Conservation (phyloP, 1,139 yeast species). For the Citeromyces siamensis region DNA sequence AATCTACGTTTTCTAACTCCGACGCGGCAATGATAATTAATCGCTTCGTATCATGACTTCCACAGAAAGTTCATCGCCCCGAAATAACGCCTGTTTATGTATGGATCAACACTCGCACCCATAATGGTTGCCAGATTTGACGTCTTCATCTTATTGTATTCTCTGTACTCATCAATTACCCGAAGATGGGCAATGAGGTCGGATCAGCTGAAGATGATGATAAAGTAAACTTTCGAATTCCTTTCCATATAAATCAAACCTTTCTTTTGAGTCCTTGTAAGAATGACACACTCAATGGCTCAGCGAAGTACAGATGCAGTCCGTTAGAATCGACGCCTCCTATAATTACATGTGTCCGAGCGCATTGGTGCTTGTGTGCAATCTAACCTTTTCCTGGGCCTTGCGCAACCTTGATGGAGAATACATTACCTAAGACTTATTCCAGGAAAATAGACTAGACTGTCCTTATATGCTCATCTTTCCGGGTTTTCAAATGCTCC, state of each 20-base stretch:
- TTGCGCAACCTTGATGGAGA: too few relatives aligned
- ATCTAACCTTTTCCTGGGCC: too few relatives aligned
- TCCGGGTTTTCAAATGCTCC: too few relatives aligned
- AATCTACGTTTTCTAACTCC: constrained; percentile 84
- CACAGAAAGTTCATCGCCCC: constrained; percentile 43
- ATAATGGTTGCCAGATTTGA: constrained; percentile 46
- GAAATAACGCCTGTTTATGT: constrained; percentile 34
- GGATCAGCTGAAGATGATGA: too few relatives aligned
- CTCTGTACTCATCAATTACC: constrained; percentile 27
- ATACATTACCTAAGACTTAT: too few relatives aligned
- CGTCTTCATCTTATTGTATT: constrained; percentile 38
- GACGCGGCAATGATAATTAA: constrained; percentile 94
- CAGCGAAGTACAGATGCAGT: constrained; percentile 90
- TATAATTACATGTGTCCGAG: constrained; percentile 92
- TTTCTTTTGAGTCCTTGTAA: too few relatives aligned
- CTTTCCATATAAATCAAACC: too few relatives aligned
- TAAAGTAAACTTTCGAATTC: too few relatives aligned
- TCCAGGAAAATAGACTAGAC: too few relatives aligned
- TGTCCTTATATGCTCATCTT: too few relatives aligned
- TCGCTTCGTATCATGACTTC: constrained; percentile 35
- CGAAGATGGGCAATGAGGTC: constrained; percentile 62
- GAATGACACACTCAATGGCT: constrained; percentile 90
- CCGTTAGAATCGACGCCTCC: constrained; percentile 91
- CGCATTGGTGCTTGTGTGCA: constrained; percentile 84
- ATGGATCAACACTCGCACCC: constrained; percentile 43